Evolutionary conservation across 176 grass and related monocot genomes (phyloP).

Genomic region (Triticum timopheevii): DNA sequence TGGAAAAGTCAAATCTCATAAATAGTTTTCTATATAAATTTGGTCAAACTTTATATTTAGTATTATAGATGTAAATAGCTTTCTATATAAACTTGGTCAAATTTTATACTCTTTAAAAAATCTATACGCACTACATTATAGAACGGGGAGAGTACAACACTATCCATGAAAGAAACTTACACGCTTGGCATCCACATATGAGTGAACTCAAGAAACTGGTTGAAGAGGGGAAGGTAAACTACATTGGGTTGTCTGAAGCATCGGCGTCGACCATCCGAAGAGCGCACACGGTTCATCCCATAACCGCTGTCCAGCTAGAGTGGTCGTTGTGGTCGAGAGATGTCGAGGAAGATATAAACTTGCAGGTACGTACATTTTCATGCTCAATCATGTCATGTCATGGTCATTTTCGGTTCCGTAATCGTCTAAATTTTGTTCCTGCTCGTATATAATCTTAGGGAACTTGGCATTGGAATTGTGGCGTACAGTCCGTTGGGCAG

Average conservation of each 20-base stretch:
- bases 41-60: too few species aligned
- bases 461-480: not conserved
- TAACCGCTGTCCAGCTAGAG: not conserved
- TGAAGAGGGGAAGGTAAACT: not conserved
- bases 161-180: not conserved
- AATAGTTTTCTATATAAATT: too few species aligned
- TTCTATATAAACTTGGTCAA: too few species aligned
- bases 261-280: not conserved
- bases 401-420: not conserved
- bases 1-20: too few species aligned
- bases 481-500: not conserved
- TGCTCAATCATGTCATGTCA: not conserved
- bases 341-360: not conserved
- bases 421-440: not conserved
- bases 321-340: not conserved
- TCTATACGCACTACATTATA: too few species aligned
- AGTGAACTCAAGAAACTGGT: not conserved
- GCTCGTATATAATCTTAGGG: not conserved
- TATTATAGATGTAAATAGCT: too few species aligned
- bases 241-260: not conserved
- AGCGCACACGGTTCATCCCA: not conserved
- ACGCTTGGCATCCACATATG: not conserved
- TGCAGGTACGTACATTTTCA: not conserved
- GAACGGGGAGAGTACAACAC: too few species aligned
- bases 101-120: too few species aligned